Conservation (phyloP, 305 asterid species). For the Fraxinus baroniana region DNA sequence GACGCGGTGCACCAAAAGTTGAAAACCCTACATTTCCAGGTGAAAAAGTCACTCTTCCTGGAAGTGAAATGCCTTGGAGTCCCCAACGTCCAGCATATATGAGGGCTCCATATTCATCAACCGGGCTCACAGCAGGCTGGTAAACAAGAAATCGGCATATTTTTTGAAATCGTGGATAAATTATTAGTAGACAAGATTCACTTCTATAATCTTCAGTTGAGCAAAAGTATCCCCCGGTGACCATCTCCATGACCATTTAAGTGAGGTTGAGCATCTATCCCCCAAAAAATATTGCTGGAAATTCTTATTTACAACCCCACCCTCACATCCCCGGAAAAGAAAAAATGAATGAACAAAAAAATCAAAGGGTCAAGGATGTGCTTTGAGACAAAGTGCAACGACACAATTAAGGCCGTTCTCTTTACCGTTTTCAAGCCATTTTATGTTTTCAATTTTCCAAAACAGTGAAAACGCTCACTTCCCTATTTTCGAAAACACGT, state of each 20-base stretch:
- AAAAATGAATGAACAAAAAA: neutral
- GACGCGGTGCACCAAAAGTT: slow-evolving; percentile 96
- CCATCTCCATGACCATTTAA: slow-evolving; percentile 8
- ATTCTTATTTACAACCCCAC: neutral
- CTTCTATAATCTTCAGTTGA: slow-evolving; percentile 10
- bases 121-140: slow-evolving; percentile 71
- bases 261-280: neutral
- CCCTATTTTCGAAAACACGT: too few species aligned
- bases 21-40: slow-evolving; percentile 95
- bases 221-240: neutral
- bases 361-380: neutral
- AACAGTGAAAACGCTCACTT: too few species aligned
- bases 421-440: too few species aligned
- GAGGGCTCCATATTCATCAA: slow-evolving; percentile 91
- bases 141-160: slow-evolving; percentile 23
- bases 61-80: slow-evolving; percentile 84
- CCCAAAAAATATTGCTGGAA: neutral
- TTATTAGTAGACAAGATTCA: neutral
- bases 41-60: slow-evolving; percentile 98
- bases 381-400: neutral
- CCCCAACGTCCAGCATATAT: slow-evolving; percentile 96
- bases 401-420: neutral
- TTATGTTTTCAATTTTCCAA: too few species aligned
- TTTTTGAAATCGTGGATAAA: neutral
- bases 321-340: neutral